phyloP scores from a whole-genome alignment of 1,284 basidiomycete species.

The Ganoderma resinaceum region DNA sequence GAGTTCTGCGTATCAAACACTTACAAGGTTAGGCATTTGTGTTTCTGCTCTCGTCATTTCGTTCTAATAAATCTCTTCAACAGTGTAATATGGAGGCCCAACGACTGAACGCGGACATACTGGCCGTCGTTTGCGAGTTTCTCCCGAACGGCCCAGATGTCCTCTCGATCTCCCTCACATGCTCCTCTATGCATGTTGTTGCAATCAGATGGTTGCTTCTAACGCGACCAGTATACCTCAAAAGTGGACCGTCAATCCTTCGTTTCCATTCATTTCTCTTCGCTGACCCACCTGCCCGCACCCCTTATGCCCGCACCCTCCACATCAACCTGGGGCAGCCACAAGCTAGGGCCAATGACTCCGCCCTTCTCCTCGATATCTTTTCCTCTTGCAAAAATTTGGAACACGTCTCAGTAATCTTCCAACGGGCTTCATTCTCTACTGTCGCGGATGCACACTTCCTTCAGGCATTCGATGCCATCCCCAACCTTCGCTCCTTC shows the following conservation, averaged over 20 bases:
- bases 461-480: background rate
- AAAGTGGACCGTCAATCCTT: background rate
- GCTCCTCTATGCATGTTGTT: background rate
- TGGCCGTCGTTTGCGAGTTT: background rate
- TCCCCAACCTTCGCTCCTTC: background rate
- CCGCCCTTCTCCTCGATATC: background rate
- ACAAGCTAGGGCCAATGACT: background rate
- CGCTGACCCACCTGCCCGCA: background rate
- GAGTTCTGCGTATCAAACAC: background rate
- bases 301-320: background rate
- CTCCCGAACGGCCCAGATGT: background rate
- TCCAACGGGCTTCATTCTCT: background rate
- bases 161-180: background rate
- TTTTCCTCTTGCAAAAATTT: background rate
- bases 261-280: conserved; percentile 1
- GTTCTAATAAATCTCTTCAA: background rate
- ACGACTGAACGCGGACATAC: background rate
- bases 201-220: background rate
- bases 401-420: background rate
- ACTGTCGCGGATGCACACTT: background rate
- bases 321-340: background rate
- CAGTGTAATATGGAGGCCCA: background rate
- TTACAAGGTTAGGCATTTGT: background rate
- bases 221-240: background rate
- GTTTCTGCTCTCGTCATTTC: background rate